phyloP scores from a whole-genome alignment of 306 rosid genomes.

The Leucaena leucocephala region DNA sequence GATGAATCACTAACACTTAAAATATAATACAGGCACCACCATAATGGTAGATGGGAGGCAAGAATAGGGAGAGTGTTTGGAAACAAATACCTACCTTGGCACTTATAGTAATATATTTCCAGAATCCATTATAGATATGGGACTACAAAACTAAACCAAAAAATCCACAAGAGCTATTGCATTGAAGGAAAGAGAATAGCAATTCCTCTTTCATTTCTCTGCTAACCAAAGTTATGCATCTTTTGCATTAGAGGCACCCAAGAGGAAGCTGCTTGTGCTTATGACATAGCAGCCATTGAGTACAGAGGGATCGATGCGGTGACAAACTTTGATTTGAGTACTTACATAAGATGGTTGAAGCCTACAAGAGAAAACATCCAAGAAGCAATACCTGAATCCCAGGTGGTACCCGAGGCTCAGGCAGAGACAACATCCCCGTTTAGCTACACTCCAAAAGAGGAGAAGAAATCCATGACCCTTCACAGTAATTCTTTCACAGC shows the following conservation, averaged over 20 bases:
- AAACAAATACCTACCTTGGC: conserved; percentile 94
- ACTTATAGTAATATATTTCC: conserved; percentile 63
- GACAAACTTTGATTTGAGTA: conserved; percentile 83
- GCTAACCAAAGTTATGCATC: not conserved
- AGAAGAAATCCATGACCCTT: conserved; percentile 41
- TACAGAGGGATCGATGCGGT: conserved; percentile 88
- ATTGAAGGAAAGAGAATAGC: not conserved
- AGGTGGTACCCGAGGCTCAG: conserved; percentile 35
- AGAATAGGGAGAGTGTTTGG: conserved; percentile 92
- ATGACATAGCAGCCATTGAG: conserved; percentile 90
- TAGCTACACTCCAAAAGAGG: conserved; percentile 39
- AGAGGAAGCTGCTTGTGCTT: conserved; percentile 93
- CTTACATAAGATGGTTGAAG: conserved; percentile 80
- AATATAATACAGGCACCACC: conserved; percentile 68
- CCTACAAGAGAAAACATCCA: conserved; percentile 41
- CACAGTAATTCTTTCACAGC: conserved; percentile 41
- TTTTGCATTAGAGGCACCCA: conserved; percentile 55
- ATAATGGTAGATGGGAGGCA: conserved; percentile 97
- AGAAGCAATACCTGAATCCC: conserved; percentile 37
- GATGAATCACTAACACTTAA: conserved; percentile 23
- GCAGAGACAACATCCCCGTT: conserved; percentile 30
- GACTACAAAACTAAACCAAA: not conserved
- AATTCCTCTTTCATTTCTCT: conserved; percentile 4
- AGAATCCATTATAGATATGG: not conserved
- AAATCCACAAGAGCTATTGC: not conserved